Evolutionary conservation across 2,329 filamentous ascomycete species (phyloP), one percentile per base, ranked within the genome.

Genomic region (Bisporella sp.): DNA sequence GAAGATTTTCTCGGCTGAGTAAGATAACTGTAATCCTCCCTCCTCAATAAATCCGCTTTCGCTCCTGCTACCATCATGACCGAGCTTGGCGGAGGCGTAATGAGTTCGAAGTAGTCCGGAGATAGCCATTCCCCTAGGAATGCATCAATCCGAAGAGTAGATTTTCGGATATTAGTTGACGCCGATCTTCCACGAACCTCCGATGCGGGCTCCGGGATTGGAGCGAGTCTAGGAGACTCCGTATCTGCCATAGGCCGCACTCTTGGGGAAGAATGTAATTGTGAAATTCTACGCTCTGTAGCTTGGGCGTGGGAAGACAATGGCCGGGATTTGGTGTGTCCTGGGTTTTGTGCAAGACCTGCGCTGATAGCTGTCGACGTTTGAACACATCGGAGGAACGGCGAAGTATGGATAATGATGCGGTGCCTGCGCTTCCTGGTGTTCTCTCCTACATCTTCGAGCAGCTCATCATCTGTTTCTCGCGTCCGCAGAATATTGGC

Each of bases 81-180:
- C 3, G 89, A 92, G 41, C 82, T 81, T 0, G 93, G 93, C 8
- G 93, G 93, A 3, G 90, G 88, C 0, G 87, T 92, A 57, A 96
- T 96, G 47, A 87, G 78, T 55, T 96, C 90, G 62, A 92, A 99
- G 67, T 99, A 99, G 63, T 91, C 85, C 1, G 90, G 89, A 2
- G 87, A 88, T 31, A 97, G 76, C 93, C 93, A 99, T 73, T 99
- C 93, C 45, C 93, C 92, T 0, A 99, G 76, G 64, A 95, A 96
- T 0, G 91, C 86, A 68, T 99, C 93, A 5, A 99, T 77, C 1
- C 93, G 85, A 45, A 99, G 70, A 7, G 83, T 75, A 3, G 79
- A 72, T 56, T 81, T 85, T 51, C 75, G 73, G 52, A 79, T 65
- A 46, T 60, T 62, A 7, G 56, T 51, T 12, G 52, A 48, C 33